A percentile compares a stretch with the other conserved stretches of the same genome.
These are phyloP conservation scores for Falciphora oryzae DNA, from an alignment of 2,329 filamentous ascomycete species.

Conservation along the genomic window DNA sequence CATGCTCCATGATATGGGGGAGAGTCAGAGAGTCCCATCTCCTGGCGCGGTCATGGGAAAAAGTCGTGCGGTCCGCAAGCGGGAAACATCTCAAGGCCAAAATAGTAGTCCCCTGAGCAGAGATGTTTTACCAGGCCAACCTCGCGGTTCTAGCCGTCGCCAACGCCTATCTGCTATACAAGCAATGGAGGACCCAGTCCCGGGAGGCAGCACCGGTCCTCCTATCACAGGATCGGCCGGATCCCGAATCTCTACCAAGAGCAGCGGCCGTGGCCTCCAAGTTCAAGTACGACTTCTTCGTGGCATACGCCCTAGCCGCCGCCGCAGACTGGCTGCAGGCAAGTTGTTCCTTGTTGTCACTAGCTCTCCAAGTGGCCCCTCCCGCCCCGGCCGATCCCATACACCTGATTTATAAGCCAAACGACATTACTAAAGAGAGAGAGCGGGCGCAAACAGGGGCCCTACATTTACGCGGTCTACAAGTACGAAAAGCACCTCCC, in stretches of 20 bases:
- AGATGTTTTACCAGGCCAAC: conserved; percentile 20
- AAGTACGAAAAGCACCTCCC: conserved; percentile 42
- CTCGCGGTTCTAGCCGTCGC: conserved; percentile 18
- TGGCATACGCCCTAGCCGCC: conserved; percentile 25
- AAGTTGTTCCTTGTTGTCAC: conserved; percentile 8
- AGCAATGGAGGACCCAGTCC: conserved; percentile 17
- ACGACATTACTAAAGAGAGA: not conserved
- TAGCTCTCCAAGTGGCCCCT: too few species aligned
- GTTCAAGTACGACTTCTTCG: conserved; percentile 21
- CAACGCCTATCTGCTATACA: conserved; percentile 21
- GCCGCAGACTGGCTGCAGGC: conserved; percentile 30
- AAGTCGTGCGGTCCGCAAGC: too few species aligned
- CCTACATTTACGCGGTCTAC: conserved; percentile 47
- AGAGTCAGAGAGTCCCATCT: too few species aligned
- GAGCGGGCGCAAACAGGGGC: conserved; percentile 28
- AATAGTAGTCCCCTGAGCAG: too few species aligned
- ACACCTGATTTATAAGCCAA: too few species aligned
- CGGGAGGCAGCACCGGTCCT: conserved; percentile 6
- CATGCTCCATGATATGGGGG: too few species aligned
- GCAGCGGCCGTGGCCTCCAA: conserved; percentile 8
- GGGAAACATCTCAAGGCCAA: not conserved
- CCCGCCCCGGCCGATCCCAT: too few species aligned
- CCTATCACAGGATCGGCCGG: not conserved
- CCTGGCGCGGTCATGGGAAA: too few species aligned
- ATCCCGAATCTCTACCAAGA: not conserved